These are phyloP conservation scores for Dictyostelium capitatum DNA, from an alignment of 78 protist species.

Conservation along the genomic window DNA sequence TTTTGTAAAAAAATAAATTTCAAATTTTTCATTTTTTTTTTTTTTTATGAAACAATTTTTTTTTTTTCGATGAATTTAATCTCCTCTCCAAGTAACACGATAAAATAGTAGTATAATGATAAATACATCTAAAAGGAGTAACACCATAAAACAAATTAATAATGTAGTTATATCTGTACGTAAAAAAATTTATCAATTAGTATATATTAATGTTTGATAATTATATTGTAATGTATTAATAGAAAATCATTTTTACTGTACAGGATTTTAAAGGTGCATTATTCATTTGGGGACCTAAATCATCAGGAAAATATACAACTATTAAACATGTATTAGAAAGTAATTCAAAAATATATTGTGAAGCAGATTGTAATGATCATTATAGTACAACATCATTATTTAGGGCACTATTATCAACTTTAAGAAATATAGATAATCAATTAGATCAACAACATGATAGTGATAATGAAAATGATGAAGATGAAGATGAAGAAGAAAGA, in stretches of 20 bases:
- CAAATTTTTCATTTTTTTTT: no score
- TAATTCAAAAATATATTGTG: not conserved
- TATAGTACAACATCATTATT: not conserved
- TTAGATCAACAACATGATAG: not conserved
- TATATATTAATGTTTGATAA: no score
- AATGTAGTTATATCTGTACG: not conserved
- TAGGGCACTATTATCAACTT: not conserved
- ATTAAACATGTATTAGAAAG: not conserved
- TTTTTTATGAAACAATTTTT: no score
- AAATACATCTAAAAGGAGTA: not conserved
- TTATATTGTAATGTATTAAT: no score
- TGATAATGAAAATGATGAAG: not conserved
- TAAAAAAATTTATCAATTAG: no score
- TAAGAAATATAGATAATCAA: not conserved
- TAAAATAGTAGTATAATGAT: not conserved
- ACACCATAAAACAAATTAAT: not conserved
- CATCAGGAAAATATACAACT: not conserved
- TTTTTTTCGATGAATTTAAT: no score
- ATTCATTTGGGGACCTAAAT: not conserved
- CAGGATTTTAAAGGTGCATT: constrained; percentile 1
- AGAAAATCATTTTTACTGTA: no score
- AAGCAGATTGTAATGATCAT: constrained; percentile 5
- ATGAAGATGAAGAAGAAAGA: not conserved
- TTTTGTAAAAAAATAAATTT: no score
- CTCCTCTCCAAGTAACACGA: no score